Base-by-base conservation (phyloP, 2,329 filamentous ascomycete genomes). In the Blastomyces gilchristii region DNA sequence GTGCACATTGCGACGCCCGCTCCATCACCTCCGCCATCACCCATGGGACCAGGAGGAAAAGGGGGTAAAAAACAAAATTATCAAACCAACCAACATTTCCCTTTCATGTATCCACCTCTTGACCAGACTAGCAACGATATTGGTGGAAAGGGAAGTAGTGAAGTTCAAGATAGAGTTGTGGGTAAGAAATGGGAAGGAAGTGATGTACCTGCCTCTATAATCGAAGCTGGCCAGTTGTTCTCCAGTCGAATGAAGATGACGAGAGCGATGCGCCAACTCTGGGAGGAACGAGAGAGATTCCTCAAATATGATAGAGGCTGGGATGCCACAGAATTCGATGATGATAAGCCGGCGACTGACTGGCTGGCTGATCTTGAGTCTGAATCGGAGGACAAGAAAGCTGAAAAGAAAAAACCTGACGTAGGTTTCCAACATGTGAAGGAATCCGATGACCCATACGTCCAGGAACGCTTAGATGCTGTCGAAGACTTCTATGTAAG, bases 41-140 rank as follows among this genome's bases (percentile, higher is more conserved):
- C 94, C 11, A 87, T 88, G 43, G 92, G 84, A 0, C 83, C 85
- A 2, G 85, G 91, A 34, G 91, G 91, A 0, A 99, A 97, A 74
- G 90, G 89, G 61, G 92, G 89, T 0, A 99, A 99, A 80, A 99
- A 99, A 73, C 94, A 99, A 71, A 99, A 97, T 69, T 99, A 99
- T 71, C 94, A 99, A 74, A 99, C 94, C 0, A 99, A 99, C 71
- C 94, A 99, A 70, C 94, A 97, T 72, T 97, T 99, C 67, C 94
- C 94, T 0, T 97, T 99, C 72, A 86, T 99, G 78, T 99, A 99
- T 69, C 94, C 94, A 1, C 94, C 94, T 0, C 79, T 97, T 22
- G 93, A 97, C 75, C 87, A 87, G 65, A 87, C 86, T 31, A 96
- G 91, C 76, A 96, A 96, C 72, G 89, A 88, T 68, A 87, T 93